phyloP scores from a whole-genome alignment of 257 asterid genomes.

The Solanum sparsipilum region DNA sequence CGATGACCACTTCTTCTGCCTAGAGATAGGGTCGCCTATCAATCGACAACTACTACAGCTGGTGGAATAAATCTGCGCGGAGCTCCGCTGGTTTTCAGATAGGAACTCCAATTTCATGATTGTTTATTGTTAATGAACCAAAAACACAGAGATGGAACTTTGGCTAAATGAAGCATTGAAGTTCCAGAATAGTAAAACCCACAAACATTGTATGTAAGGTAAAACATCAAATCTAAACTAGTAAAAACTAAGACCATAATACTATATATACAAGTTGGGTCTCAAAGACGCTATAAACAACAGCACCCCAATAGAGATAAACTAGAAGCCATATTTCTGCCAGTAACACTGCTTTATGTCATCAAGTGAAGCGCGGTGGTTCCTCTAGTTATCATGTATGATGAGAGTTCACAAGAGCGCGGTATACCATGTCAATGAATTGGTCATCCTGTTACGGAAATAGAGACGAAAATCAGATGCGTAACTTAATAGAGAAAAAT shows the following conservation, averaged over 20 bases:
- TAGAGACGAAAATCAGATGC: not conserved
- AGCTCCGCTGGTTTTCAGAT: too few species aligned
- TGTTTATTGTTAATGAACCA: not conserved
- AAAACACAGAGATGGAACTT: not conserved
- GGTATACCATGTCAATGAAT: slow-evolving; percentile 72
- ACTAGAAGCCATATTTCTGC: not conserved
- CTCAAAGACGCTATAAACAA: not conserved
- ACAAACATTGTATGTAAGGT: not conserved
- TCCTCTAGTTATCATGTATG: slow-evolving; percentile 15
- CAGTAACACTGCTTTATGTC: not conserved
- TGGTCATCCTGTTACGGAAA: slow-evolving; percentile 46
- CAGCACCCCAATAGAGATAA: not conserved
- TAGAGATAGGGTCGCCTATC: too few species aligned
- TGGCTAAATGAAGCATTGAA: not conserved
- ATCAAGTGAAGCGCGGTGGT: not conserved
- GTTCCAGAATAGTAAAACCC: not conserved
- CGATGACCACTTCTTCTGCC: too few species aligned
- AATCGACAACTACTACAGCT: too few species aligned
- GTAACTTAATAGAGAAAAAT: not conserved
- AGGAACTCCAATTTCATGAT: not conserved
- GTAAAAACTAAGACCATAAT: not conserved
- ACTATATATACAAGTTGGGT: not conserved
- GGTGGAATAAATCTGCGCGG: too few species aligned
- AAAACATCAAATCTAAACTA: not conserved
- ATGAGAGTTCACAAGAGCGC: slow-evolving; percentile 55